A percentile compares a stretch with the other conserved stretches of the same genome.
These are phyloP conservation scores for Lecanoromycetidae sp. DNA, from an alignment of 2,329 filamentous ascomycete genomes.

Conservation along the genomic window DNA sequence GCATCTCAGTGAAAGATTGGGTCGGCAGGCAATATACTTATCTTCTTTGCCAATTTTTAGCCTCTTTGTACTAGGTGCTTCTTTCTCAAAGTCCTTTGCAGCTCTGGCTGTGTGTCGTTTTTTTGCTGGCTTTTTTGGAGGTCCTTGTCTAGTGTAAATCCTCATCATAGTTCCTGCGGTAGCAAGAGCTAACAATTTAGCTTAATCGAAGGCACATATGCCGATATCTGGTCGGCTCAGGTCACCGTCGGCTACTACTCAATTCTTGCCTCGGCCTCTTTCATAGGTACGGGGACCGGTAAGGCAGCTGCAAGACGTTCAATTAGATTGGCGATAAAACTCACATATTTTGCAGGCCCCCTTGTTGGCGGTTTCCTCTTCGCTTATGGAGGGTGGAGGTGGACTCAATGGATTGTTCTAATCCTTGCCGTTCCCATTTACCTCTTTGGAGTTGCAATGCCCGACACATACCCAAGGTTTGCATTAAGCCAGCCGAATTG, in stretches of 20 bases:
- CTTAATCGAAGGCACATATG: constrained; percentile 25
- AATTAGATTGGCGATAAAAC: not conserved
- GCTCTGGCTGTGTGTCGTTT: constrained; percentile 45
- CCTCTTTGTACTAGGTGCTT: constrained; percentile 46
- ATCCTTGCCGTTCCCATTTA: constrained; percentile 24
- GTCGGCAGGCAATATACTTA: constrained; percentile 43
- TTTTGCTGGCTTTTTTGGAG: constrained; percentile 40
- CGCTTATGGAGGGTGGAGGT: constrained; percentile 24
- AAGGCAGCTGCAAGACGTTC: not conserved
- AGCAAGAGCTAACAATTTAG: not conserved
- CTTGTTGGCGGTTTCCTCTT: constrained; percentile 22
- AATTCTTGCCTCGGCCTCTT: constrained; percentile 24
- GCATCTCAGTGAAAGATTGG: constrained; percentile 47
- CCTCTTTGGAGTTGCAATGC: constrained; percentile 23
- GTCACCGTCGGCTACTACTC: constrained; percentile 27
- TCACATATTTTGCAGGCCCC: constrained; percentile 18
- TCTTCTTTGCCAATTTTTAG: constrained; percentile 36
- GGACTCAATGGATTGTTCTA: constrained; percentile 26
- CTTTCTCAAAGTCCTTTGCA: constrained; percentile 39
- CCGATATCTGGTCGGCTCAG: constrained; percentile 25
- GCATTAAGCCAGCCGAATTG: no score
- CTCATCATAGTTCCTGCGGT: constrained; percentile 51
- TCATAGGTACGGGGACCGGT: constrained; percentile 23
- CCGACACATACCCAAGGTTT: constrained; percentile 26
- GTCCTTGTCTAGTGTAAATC: constrained; percentile 50